phyloP scores from a whole-genome alignment of 1,284 basidiomycete genomes.

The Amylostereum areolatum region DNA sequence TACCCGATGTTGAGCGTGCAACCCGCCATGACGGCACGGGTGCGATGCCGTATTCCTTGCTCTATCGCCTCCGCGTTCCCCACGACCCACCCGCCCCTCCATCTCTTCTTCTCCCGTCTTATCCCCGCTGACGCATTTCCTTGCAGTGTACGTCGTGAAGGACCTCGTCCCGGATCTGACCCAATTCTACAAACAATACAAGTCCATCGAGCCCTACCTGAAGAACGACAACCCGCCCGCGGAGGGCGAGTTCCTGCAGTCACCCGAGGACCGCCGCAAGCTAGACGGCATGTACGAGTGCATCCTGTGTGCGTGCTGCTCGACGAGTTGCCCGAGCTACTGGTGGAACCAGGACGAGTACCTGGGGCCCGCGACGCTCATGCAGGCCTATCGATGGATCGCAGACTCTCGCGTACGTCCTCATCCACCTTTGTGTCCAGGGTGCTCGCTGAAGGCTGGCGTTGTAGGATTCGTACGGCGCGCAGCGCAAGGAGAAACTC shows the following conservation, averaged over 20 bases:
- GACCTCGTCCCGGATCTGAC: constrained; percentile 91
- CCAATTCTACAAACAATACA: constrained; percentile 99
- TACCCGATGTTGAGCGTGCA: too few relatives aligned
- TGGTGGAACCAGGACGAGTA: constrained; percentile 99
- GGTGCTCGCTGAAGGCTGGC: too few relatives aligned
- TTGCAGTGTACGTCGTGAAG: constrained; percentile 96
- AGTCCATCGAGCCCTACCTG: constrained; percentile 94
- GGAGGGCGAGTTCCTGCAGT: constrained; percentile 83
- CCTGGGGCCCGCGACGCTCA: constrained; percentile 92
- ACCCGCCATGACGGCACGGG: too few relatives aligned
- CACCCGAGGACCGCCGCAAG: constrained; percentile 88
- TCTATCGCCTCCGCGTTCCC: too few relatives aligned
- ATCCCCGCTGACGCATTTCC: neutral
- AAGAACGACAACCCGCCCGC: constrained; percentile 89
- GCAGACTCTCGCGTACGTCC: constrained; percentile 83
- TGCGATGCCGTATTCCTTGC: too few relatives aligned
- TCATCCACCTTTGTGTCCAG: constrained; percentile 1
- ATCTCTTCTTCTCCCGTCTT: constrained; percentile 1
- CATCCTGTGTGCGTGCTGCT: constrained; percentile 93
- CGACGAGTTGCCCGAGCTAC: constrained; percentile 92
- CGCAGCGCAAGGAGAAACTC: constrained; percentile 84
- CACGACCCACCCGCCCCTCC: too few relatives aligned
- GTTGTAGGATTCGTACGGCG: constrained; percentile 76
- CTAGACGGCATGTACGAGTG: constrained; percentile 98
- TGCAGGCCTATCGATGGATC: constrained; percentile 97